Evolutionary conservation across 352 stramenopile genomes (phyloP).

Genomic region (Phytophthora idaei): DNA sequence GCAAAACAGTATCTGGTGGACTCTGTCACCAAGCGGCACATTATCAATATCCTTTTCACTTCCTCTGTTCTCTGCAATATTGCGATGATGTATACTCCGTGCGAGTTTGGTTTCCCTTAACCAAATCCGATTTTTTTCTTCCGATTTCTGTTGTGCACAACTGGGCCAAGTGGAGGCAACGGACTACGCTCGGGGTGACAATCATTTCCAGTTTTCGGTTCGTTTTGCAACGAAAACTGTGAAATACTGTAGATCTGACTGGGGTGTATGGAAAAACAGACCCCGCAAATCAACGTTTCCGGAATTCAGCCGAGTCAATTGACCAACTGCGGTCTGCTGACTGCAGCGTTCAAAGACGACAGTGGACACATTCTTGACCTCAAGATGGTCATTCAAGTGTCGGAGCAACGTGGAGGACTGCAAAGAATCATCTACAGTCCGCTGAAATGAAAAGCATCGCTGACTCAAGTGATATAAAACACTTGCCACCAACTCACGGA

Average conservation of each 20-base stretch:
- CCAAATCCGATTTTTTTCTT: slow-evolving; percentile 16
- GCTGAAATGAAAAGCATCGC: slow-evolving; percentile 62
- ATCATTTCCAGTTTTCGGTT: slow-evolving; percentile 89
- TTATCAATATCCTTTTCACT: slow-evolving; percentile 85
- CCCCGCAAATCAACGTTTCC: slow-evolving; percentile 68
- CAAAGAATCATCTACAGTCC: slow-evolving; percentile 91
- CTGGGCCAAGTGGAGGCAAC: slow-evolving; percentile 68
- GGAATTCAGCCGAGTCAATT: slow-evolving; percentile 84
- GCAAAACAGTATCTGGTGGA: slow-evolving; percentile 78
- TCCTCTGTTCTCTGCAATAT: neutral
- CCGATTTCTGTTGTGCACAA: slow-evolving; percentile 46
- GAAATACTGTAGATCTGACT: slow-evolving; percentile 2
- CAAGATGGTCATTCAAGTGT: slow-evolving; percentile 91
- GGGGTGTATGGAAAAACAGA: slow-evolving; percentile 36
- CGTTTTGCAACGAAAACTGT: slow-evolving; percentile 19
- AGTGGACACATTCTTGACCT: slow-evolving; percentile 82
- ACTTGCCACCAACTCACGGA: neutral
- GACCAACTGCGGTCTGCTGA: slow-evolving; percentile 88
- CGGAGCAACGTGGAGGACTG: slow-evolving; percentile 66
- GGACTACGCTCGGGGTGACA: slow-evolving; percentile 69
- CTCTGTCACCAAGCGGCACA: slow-evolving; percentile 81
- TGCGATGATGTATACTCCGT: slow-evolving; percentile 3
- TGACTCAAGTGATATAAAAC: neutral
- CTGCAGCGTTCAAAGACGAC: slow-evolving; percentile 77
- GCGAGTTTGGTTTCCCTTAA: slow-evolving; percentile 32